These are phyloP conservation scores for Trypanosoma cruzi DNA, from an alignment of 208 protist species.

Conservation along the genomic window DNA sequence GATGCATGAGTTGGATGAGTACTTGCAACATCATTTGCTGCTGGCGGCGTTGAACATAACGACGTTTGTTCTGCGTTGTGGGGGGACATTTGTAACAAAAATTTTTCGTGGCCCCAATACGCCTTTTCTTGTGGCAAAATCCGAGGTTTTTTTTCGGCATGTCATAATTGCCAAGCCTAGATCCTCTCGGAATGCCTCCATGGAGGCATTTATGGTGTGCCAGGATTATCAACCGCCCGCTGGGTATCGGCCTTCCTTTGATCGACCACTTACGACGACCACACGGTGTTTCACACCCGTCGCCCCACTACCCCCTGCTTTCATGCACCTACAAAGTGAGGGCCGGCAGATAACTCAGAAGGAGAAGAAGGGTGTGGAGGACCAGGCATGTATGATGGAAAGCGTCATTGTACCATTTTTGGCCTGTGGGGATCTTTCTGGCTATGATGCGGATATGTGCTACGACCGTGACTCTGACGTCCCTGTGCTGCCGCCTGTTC, in stretches of 20 bases:
- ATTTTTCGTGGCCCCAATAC: conserved; percentile 98
- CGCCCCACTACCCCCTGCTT: conserved; percentile 8
- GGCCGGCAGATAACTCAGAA: neutral
- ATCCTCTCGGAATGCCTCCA: conserved; percentile 94
- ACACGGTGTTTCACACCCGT: conserved; percentile 28
- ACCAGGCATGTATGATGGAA: conserved; percentile 17
- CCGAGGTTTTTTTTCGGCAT: conserved; percentile 96
- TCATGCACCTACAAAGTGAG: neutral
- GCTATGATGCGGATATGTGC: conserved; percentile 94
- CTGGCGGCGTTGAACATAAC: conserved; percentile 98
- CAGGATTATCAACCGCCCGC: conserved; percentile 90
- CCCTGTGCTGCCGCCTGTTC: conserved; percentile 61
- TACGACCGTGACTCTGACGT: conserved; percentile 50
- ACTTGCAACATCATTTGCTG: conserved; percentile 98
- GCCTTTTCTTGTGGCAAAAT: conserved; percentile 93
- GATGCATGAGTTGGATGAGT: conserved; percentile 99
- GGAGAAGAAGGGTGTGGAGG: neutral
- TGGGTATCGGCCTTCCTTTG: conserved; percentile 75
- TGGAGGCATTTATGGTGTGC: conserved; percentile 97
- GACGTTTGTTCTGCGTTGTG: conserved; percentile 92
- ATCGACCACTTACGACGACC: conserved; percentile 32
- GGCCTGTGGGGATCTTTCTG: conserved; percentile 96
- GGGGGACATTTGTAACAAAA: conserved; percentile 97
- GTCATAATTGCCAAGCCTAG: conserved; percentile 97
- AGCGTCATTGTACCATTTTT: conserved; percentile 95